Conservation (phyloP, 306 rosid species). For the Hylodesmum podocarpum region DNA sequence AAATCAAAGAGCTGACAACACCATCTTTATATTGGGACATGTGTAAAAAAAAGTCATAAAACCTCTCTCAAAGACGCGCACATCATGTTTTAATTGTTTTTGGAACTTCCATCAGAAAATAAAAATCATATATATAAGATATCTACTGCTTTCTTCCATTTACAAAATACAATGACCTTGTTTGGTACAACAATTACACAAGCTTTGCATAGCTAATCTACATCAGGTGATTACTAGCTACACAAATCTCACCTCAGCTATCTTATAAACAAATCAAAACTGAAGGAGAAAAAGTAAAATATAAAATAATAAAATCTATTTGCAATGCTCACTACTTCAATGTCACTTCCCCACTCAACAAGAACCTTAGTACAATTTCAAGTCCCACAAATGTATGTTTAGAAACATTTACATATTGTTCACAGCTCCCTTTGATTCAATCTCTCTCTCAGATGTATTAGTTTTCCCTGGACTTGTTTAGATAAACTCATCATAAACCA, state of each 20-base stretch:
- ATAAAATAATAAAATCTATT: neutral
- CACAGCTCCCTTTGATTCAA: slow-evolving; percentile 53
- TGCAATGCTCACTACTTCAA: slow-evolving; percentile 25
- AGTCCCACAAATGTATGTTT: neutral
- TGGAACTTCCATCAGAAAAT: neutral
- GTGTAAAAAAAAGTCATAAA: neutral
- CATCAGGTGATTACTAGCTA: slow-evolving; percentile 14
- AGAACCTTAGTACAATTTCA: slow-evolving; percentile 32
- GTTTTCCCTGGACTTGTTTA: slow-evolving; percentile 36
- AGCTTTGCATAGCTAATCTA: slow-evolving; percentile 39
- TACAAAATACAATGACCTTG: slow-evolving; percentile 7
- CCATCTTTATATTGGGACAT: neutral
- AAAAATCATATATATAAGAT: neutral
- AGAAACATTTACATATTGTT: slow-evolving; percentile 23
- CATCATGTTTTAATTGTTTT: neutral
- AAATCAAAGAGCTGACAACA: neutral
- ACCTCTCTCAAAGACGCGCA: neutral
- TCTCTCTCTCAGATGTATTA: slow-evolving; percentile 46
- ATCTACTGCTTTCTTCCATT: neutral
- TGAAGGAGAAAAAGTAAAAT: neutral
- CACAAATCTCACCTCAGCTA: slow-evolving; percentile 22
- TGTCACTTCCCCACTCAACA: slow-evolving; percentile 28
- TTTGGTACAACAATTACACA: slow-evolving; percentile 17
- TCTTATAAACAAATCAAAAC: neutral
- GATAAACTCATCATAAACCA: slow-evolving; percentile 51